Conservation (phyloP, 495 filamentous ascomycete genomes). For the Hyaloscypha variabilis region DNA sequence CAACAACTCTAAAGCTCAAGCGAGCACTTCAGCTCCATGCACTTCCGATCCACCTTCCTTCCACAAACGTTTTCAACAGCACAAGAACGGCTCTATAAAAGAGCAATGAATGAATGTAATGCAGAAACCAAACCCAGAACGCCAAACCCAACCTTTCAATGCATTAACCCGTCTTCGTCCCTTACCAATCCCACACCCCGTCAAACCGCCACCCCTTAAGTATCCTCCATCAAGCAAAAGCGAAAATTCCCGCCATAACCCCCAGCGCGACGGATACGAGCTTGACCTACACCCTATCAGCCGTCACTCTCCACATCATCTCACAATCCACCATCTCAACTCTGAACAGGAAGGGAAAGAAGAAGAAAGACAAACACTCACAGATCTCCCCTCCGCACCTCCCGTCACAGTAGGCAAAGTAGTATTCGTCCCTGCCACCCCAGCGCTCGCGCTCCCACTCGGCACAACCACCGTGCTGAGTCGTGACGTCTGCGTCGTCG, state of each 20-base stretch:
- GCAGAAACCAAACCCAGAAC: no score
- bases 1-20: not conserved
- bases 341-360: no score
- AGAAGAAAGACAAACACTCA: not conserved
- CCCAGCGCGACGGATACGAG: not conserved
- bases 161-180: no score
- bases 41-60: not conserved
- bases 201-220: no score
- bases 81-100: not conserved
- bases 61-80: not conserved
- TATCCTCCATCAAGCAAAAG: not conserved
- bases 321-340: no score
- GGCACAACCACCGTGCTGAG: no score
- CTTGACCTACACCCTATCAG: not conserved
- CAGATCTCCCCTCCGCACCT: not conserved
- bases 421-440: no score
- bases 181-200: no score
- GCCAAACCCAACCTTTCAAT: no score
- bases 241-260: not conserved
- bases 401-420: not conserved
- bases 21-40: not conserved
- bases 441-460: no score
- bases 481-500: no score
- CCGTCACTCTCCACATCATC: not conserved
- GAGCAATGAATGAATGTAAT: no score